These are phyloP conservation scores for Eucalyptus sideroxylon DNA, from an alignment of 345 rosid species.

Conservation along the genomic window DNA sequence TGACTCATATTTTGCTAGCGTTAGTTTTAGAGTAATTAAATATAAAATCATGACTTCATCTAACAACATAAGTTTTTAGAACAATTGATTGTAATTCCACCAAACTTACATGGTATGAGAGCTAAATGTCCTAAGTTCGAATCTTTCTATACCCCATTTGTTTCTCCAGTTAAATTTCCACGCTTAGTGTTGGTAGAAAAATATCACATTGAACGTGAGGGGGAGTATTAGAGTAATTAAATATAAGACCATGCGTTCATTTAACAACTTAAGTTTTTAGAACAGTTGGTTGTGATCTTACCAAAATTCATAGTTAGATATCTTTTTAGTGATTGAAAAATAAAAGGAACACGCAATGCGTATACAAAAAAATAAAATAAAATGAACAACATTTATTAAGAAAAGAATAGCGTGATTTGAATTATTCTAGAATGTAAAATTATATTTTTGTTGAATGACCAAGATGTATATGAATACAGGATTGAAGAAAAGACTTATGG, in stretches of 20 bases:
- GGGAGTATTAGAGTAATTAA: too few species aligned
- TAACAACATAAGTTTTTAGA: fast-evolving
- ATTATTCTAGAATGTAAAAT: not conserved
- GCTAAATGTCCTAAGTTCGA: fast-evolving
- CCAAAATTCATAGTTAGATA: not conserved
- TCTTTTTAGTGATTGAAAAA: not conserved
- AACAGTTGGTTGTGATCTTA: fast-evolving
- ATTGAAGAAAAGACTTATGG: not conserved
- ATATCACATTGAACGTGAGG: too few species aligned
- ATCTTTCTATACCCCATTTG: too few species aligned
- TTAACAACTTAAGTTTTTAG: too few species aligned
- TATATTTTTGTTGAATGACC: not conserved
- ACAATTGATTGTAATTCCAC: fast-evolving
- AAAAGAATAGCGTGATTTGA: not conserved
- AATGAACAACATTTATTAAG: not conserved
- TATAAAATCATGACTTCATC: fast-evolving
- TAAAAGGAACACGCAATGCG: not conserved
- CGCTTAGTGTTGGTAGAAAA: too few species aligned
- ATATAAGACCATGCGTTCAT: too few species aligned
- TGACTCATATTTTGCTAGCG: not conserved
- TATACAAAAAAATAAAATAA: not conserved
- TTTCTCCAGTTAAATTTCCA: too few species aligned
- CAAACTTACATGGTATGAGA: too few species aligned
- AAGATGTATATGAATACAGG: not conserved
- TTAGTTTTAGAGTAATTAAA: too few species aligned